phyloP scores from a whole-genome alignment of 208 protist genomes.

The Trypanosoma platydactyli region DNA sequence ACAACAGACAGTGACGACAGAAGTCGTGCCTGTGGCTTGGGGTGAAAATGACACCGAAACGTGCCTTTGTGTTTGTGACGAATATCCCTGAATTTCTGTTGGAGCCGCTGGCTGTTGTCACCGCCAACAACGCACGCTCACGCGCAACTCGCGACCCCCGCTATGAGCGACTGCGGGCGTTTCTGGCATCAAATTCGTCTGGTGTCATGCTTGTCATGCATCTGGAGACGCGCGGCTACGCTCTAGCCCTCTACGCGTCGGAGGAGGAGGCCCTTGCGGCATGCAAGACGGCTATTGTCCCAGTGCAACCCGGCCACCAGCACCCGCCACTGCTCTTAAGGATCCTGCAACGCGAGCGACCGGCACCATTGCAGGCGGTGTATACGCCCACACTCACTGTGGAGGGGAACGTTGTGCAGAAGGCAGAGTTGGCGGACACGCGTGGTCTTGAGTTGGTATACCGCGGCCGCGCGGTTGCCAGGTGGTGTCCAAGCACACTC shows the following conservation, averaged over 20 bases:
- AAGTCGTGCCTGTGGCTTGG: not conserved
- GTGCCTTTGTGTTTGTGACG: conserved; percentile 89
- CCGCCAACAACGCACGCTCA: conserved; percentile 2
- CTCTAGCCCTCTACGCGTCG: conserved; percentile 77
- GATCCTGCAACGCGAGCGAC: conserved; percentile 73
- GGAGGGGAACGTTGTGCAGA: conserved; percentile 65
- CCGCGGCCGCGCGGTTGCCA: conserved; percentile 54
- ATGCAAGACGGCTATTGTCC: conserved; percentile 67
- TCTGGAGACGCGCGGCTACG: conserved; percentile 73
- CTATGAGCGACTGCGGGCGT: conserved; percentile 76
- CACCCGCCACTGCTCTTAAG: conserved; percentile 62
- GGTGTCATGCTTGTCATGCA: conserved; percentile 89
- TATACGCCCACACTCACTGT: conserved; percentile 71
- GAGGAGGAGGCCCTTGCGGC: conserved; percentile 82
- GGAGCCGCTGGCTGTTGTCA: conserved; percentile 34
- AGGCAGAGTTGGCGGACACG: conserved; percentile 62
- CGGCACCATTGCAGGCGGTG: conserved; percentile 66
- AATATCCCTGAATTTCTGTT: conserved; percentile 80
- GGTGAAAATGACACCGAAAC: conserved; percentile 28
- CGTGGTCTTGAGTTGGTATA: conserved; percentile 79
- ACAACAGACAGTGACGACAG: too few species aligned
- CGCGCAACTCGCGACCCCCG: conserved; percentile 66
- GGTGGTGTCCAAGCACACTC: conserved; percentile 72
- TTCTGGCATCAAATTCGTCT: conserved; percentile 74
- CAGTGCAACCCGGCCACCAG: conserved; percentile 30